Conservation (phyloP, 345 rosid species). For the Melastoma malabathricum region DNA sequence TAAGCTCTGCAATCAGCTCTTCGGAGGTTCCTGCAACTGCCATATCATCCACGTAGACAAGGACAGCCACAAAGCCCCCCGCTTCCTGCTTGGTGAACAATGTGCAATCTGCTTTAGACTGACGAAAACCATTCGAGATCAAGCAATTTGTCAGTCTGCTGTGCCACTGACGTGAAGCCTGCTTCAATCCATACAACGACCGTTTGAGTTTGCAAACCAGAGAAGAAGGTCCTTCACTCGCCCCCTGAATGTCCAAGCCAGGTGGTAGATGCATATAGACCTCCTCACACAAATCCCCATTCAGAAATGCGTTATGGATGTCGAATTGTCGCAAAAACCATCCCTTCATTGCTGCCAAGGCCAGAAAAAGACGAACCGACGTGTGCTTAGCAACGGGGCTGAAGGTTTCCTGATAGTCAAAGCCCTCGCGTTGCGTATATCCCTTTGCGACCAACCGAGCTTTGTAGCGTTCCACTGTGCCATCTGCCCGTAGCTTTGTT, state of each 20-base stretch:
- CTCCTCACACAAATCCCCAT: constrained; percentile 2
- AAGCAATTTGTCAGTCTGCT: not conserved
- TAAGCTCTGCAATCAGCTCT: not conserved
- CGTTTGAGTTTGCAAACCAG: not conserved
- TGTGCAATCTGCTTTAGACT: not conserved
- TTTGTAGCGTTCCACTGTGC: not conserved
- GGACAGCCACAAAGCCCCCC: not conserved
- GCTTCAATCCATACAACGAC: not conserved
- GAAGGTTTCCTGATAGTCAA: constrained; percentile 1
- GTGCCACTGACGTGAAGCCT: not conserved
- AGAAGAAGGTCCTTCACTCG: not conserved
- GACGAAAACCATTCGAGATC: not conserved
- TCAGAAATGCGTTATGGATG: constrained; percentile 3
- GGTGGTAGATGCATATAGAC: not conserved
- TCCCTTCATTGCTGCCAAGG: not conserved
- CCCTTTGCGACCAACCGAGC: constrained; percentile 3
- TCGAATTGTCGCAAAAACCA: not conserved
- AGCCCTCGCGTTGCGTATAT: constrained; percentile 1
- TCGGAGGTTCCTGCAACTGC: not conserved
- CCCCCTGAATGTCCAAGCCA: not conserved
- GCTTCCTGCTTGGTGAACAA: not conserved
- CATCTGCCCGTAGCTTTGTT: not conserved
- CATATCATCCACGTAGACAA: not conserved
- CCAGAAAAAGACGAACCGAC: not conserved
- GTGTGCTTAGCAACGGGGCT: not conserved